Base-by-base conservation (phyloP, 805 yeast genomes). In the Nakazawaea peltata region DNA sequence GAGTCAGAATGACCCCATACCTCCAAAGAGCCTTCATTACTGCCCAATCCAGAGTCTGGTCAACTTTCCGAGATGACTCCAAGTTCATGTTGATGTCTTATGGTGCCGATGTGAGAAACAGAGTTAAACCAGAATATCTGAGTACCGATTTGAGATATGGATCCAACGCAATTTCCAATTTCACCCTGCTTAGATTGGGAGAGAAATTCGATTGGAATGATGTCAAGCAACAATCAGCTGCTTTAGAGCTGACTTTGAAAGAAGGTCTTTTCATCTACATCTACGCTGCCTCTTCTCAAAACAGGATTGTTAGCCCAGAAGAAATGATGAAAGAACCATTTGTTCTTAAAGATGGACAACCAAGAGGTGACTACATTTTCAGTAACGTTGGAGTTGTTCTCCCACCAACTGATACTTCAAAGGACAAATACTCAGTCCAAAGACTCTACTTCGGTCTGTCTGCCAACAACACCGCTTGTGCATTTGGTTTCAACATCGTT, bases 331-430 rank as follows among this genome's bases (percentile, higher is more conserved):
- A n/a, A 9, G 8, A 5, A 14, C 4, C 10, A 19, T 33, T 32
- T 14, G 14, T 24, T n/a, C 19, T 19, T 14, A 26, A 29, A 22
- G 32, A 27, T 2, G 18, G 17, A 10, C 11, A 17, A 7, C 28
- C 21, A 4, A 33, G 41, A 34, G 35, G 38, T 3, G 17, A 23
- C 14, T 15, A 34, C 7, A 27, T 33, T 32, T 23, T 38, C 10
- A 30, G 35, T 5, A 38, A 33, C 18, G 12, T 38, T 9, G 41
- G 41, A 7, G 27, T n/a, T n/a, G n/a, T n/a, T n/a, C n/a, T n/a
- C n/a, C n/a, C n/a, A n/a, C n/a, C n/a, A n/a, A 11, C 28, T 32
- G 9, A 21, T 18, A 10, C 13, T 18, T 11, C 10, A 4, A 4
- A 11, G 7, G 3, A 19, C 10, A 19, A 23, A 16, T 5, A 26